phyloP scores from a whole-genome alignment of 2,329 filamentous ascomycete species.

The Aspergillus sp. region DNA sequence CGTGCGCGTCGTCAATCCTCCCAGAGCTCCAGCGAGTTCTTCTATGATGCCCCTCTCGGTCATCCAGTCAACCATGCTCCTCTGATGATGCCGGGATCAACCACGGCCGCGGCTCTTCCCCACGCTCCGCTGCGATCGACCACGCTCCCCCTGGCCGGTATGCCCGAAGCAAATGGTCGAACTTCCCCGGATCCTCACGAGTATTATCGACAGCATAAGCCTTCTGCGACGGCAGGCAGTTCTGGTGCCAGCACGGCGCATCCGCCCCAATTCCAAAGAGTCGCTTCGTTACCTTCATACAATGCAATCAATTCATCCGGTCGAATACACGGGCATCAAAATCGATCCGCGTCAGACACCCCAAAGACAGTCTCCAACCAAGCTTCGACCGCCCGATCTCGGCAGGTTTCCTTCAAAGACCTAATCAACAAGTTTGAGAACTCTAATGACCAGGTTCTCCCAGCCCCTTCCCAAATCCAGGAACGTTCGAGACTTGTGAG shows the following conservation, averaged over 20 bases:
- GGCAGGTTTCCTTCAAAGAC: slow-evolving; percentile 68
- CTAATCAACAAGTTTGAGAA: slow-evolving; percentile 72
- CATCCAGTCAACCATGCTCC: slow-evolving; percentile 17
- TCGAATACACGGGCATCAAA: slow-evolving; percentile 12
- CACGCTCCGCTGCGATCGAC: slow-evolving; percentile 12
- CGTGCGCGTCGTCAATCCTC: slow-evolving; percentile 26
- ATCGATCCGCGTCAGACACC: slow-evolving; percentile 25
- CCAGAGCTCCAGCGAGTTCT: slow-evolving; percentile 15
- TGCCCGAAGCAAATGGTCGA: slow-evolving; percentile 8
- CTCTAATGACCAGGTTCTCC: slow-evolving; percentile 41
- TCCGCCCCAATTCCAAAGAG: slow-evolving; percentile 9
- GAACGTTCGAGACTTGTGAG: slow-evolving; percentile 23
- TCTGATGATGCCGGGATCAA: slow-evolving; percentile 10
- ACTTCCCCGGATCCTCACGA: slow-evolving; percentile 42
- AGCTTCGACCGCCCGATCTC: slow-evolving; percentile 20
- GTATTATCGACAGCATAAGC: slow-evolving; percentile 42
- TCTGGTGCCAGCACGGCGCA: slow-evolving; percentile 10
- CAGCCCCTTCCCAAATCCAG: slow-evolving; percentile 29
- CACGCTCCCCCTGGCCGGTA: slow-evolving; percentile 3
- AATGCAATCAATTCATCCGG: slow-evolving; percentile 13
- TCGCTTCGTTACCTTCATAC: neutral
- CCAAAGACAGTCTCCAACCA: neutral
- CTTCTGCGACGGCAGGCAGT: slow-evolving; percentile 23
- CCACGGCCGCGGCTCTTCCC: slow-evolving; percentile 13
- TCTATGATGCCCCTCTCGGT: slow-evolving; percentile 15